These are phyloP conservation scores for Blastobotrys robertii DNA, from an alignment of 805 yeast genomes.

Conservation along the genomic window DNA sequence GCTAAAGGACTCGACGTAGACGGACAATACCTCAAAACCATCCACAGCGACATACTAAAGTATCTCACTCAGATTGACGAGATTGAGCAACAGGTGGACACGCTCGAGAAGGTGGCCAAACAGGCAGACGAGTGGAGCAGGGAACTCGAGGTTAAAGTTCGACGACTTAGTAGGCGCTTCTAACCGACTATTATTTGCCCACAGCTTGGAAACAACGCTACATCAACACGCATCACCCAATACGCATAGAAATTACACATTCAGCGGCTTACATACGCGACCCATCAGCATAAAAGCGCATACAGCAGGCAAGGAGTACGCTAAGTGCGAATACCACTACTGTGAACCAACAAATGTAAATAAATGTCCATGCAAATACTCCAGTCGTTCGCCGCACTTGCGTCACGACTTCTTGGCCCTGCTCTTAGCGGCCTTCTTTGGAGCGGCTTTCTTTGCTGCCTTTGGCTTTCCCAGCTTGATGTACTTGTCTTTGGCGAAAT, in stretches of 20 bases:
- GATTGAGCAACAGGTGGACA: slow-evolving; percentile 14
- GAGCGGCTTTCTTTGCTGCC: slow-evolving; percentile 15
- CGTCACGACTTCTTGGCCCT: slow-evolving; percentile 9
- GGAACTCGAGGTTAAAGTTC: slow-evolving; percentile 40
- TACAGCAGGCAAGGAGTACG: too few species aligned
- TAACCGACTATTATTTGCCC: not conserved
- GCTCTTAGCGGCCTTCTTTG: slow-evolving; percentile 11
- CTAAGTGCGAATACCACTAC: too few species aligned
- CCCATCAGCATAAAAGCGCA: too few species aligned
- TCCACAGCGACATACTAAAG: slow-evolving; percentile 9
- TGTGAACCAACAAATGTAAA: not conserved
- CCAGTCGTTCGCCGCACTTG: not conserved
- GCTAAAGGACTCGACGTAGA: slow-evolving; percentile 14
- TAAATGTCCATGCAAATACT: slow-evolving; percentile 3
- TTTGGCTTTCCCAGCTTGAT: slow-evolving; percentile 42
- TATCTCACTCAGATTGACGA: slow-evolving; percentile 14
- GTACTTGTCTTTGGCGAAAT: slow-evolving; percentile 51
- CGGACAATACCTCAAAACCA: slow-evolving; percentile 6
- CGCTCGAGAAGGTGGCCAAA: slow-evolving; percentile 36
- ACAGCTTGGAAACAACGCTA: not conserved
- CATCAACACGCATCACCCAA: not conserved
- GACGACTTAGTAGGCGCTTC: slow-evolving; percentile 5
- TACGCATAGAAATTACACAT: not conserved
- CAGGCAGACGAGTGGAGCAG: slow-evolving; percentile 57
- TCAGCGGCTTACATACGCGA: not conserved